Base-by-base conservation (phyloP, 169 alveolate genomes). In the Babesia bovis region DNA sequence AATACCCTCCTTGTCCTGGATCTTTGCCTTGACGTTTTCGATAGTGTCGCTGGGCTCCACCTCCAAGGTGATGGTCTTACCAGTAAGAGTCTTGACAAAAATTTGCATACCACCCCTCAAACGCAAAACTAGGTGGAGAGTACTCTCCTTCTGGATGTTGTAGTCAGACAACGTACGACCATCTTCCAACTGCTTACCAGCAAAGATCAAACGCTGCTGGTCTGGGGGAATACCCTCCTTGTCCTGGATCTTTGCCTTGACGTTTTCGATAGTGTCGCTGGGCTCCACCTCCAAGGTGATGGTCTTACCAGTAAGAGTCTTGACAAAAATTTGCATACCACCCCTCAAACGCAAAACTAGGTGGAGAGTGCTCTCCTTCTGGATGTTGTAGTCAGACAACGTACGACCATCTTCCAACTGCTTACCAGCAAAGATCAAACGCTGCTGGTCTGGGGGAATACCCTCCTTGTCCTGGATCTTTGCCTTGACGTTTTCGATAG, bases 181-280 rank as follows among this genome's bases (percentile, higher is more conserved):
- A 78, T 97, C 99, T 82, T 97, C 99, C 65, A 98, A 90, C 86
- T 97, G 98, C 88, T 97, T 97, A 66, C 99, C 99, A 13, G 99
- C 99, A 85, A 96, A 97, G 88, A 98, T 98, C 69, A 98, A 89
- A 83, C 99, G 96, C 83, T 98, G 98, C 91, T 97, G 98, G 88
- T 97, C 99, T n/a, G 99, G 99, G 26, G 99, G 99, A 69, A 97
- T 95, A 2, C 99, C 99, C 84, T 97, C 99, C 83, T 96, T 95
- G 83, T 96, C 99, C 71, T 95, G 97, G 68, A 97, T 96, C 90
- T 96, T 95, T 25, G 98, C 98, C 93, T 97, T 97, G 55, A 97
- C 99, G 85, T 95, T 95, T 70, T 97, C 99, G 86, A 96, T 96
- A 25, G 99, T 94, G 84, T 96, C 99, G 30, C 97, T 86, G 61